Base-by-base conservation (phyloP, 2,329 filamentous ascomycete genomes). In the Diaporthe citrichinensis region DNA sequence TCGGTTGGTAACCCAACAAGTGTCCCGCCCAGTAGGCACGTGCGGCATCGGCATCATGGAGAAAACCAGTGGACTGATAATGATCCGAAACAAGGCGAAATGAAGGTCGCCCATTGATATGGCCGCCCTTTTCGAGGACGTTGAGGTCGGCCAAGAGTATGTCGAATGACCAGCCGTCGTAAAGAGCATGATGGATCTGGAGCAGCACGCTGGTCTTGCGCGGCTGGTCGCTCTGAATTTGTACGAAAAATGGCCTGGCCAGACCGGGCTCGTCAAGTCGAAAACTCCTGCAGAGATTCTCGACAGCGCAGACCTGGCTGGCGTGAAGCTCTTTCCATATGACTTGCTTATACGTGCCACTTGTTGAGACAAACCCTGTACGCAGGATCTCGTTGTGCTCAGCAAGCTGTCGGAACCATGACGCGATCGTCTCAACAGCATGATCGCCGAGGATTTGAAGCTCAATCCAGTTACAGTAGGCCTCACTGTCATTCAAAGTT, bases 141-240 rank as follows among this genome's bases (percentile, higher is more conserved):
- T 89, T 86, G 6, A 98, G 84, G 81, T 98, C 95, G 36, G 88
- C 85, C 20, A 94, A 79, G 0, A 97, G 83, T 41, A 96, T 86
- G 71, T 98, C 94, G 80, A 95, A 89, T 0, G 95, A 96, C 96
- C 96, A 98, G n/a, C 95, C 96, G 82, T 98, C 96, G 80, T 98
- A 98, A 1, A 97, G 82, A 0, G 94, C 92, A 83, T 98, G 96
- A 81, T 98, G 95, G 0, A 97, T 86, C 17, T 93, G 87, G 59
- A 94, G 72, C 15, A 90, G 83, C 7, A 74, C 17, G 59, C 36
- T 75, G 28, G 62, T 73, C 49, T 71, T 58, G 41, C n/a, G 31
- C 8, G 46, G 20, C 31, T 51, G 15, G 23, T 36, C 49, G 15
- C 34, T 36, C 23, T 53, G 73, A 2, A 95, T 83, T 76, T 94